Evolutionary conservation across 2,329 filamentous ascomycete species (phyloP).

Genomic region (Paraconiothyrium sp.): DNA sequence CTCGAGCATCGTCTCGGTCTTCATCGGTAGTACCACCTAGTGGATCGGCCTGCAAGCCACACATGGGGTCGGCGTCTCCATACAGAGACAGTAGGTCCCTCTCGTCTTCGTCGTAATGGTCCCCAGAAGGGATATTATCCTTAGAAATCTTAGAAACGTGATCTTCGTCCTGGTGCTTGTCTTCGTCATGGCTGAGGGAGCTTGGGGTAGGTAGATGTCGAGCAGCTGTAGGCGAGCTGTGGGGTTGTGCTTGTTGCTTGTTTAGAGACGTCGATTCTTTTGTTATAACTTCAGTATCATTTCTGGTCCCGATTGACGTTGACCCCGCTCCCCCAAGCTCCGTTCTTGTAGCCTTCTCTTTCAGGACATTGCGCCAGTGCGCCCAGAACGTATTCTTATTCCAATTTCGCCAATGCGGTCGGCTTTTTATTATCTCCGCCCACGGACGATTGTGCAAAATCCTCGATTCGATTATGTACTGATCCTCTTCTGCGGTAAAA

Average conservation of each 20-base stretch:
- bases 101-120: slow-evolving; percentile 40
- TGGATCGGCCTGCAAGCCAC: slow-evolving; percentile 20
- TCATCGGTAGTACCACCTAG: neutral
- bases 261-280: neutral
- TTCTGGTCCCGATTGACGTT: neutral
- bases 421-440: slow-evolving; percentile 31
- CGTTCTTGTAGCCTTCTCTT: slow-evolving; percentile 7
- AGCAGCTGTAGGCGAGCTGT: slow-evolving; percentile 15
- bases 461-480: slow-evolving; percentile 47
- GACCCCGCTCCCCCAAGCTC: neutral
- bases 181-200: slow-evolving; percentile 31
- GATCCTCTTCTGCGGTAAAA: slow-evolving; percentile 47
- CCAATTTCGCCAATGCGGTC: slow-evolving; percentile 33
- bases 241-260: neutral
- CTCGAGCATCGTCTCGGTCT: neutral
- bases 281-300: slow-evolving; percentile 15
- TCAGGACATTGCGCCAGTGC: slow-evolving; percentile 30
- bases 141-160: neutral
- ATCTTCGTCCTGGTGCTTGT: neutral
- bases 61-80: slow-evolving; percentile 7
- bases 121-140: slow-evolving; percentile 25
- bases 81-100: slow-evolving; percentile 38
- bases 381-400: slow-evolving; percentile 22
- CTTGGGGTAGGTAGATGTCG: slow-evolving; percentile 43
- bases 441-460: slow-evolving; percentile 37